phyloP scores from a whole-genome alignment of 306 rosid species.

The Coriaria nepalensis region DNA sequence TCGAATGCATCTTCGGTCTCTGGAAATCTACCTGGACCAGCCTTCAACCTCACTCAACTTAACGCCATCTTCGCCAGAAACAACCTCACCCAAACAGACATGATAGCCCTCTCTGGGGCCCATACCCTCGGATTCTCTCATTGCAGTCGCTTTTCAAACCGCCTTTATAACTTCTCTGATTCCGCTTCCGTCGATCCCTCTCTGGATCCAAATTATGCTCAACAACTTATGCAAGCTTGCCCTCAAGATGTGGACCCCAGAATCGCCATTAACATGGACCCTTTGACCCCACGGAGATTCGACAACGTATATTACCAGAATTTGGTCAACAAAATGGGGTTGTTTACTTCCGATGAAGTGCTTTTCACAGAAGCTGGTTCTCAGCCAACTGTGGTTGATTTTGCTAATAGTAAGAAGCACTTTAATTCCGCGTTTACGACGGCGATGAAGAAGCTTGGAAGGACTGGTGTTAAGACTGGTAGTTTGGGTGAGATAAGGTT shows the following conservation, averaged over 20 bases:
- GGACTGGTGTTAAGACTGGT: conserved; percentile 67
- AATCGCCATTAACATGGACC: conserved; percentile 32
- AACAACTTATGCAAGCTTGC: conserved; percentile 22
- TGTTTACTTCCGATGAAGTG: conserved; percentile 46
- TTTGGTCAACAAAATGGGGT: conserved; percentile 35
- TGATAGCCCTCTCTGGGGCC: conserved; percentile 80
- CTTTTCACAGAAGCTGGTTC: conserved; percentile 34
- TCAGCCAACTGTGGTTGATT: conserved; percentile 26
- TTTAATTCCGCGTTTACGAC: conserved; percentile 40
- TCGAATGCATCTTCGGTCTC: conserved; percentile 45
- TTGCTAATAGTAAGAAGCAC: conserved; percentile 27
- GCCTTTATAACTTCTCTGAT: conserved; percentile 30
- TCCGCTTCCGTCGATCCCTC: conserved; percentile 47
- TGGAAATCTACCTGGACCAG: conserved; percentile 45
- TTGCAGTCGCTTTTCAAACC: conserved; percentile 38
- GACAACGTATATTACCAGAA: conserved; percentile 51
- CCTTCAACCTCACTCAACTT: conserved; percentile 27
- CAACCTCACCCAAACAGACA: conserved; percentile 38
- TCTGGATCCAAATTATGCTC: conserved; percentile 31
- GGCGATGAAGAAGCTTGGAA: conserved; percentile 70
- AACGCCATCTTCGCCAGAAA: conserved; percentile 33
- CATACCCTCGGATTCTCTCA: conserved; percentile 70
- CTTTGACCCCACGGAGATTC: conserved; percentile 25
- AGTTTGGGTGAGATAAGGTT: conserved; percentile 37
- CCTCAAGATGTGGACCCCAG: conserved; percentile 30